Base-by-base conservation (phyloP, 176 grass and related monocot species). In the Triticum timopheevii region DNA sequence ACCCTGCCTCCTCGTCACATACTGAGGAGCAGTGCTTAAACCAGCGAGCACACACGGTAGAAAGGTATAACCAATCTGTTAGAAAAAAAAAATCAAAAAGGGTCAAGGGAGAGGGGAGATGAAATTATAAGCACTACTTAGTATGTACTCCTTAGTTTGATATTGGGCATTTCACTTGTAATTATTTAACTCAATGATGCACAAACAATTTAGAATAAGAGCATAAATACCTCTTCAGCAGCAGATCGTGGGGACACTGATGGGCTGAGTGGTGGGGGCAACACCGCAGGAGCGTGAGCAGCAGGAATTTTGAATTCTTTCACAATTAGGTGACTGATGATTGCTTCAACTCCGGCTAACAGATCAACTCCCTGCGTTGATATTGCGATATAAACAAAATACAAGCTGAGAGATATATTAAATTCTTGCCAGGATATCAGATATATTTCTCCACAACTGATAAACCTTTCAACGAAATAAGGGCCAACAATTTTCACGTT, bases 1-100 rank as follows among this genome's bases (percentile, higher is more conserved):
- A 68, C 79, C 82, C n/a, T 80, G 66, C 49, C 64, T 76, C 75
- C 71, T 86, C 25, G 65, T 90, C 74, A 91, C 92, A 94, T 98
- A 98, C 72, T 88, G 94, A 76, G 94, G 94, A 65, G 96, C 94
- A 66, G 56, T 90, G 78, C 92, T 96, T 93, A 96, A 87, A 67
- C 97, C 97, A 3, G 92, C 90, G 3, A 98, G 92, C 73, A 96
- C 92, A 83, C 94, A 98, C 9, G 97, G 94, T 44, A 98, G 87
- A 88, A 96, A 98, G 27, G 96, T 98, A 88, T 96, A 89, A 50
- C 96, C 96, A 88, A 98, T 92, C 93, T 98, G 86, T 84, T 83
- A 15, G 4, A n/a, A n/a, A 84, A 76, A 69, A 61, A 65, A 79
- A 2, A 86, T 49, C 62, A 52, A 74, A n/a, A 35, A 45, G 20